Conservation (phyloP, 208 protist species). For the Acanthamoeba sp. region DNA sequence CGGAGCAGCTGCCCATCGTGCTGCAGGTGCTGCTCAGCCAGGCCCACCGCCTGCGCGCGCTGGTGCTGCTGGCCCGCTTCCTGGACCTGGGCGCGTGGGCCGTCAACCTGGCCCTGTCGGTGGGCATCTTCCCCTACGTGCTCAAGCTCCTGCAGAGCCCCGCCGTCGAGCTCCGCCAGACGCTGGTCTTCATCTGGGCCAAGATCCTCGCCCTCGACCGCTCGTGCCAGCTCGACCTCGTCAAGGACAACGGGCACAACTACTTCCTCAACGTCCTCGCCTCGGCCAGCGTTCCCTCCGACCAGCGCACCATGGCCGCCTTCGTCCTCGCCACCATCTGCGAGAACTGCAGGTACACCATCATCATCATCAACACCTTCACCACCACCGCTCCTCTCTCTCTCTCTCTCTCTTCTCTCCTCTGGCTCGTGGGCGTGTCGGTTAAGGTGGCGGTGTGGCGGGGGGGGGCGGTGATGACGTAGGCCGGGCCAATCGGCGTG, state of each 20-base stretch:
- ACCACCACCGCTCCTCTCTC: neutral
- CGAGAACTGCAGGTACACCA: slow-evolving; percentile 42
- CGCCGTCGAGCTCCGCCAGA: slow-evolving; percentile 88
- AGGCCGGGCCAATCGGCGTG: slow-evolving; percentile 83
- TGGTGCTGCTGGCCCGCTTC: slow-evolving; percentile 96
- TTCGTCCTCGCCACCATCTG: slow-evolving; percentile 93
- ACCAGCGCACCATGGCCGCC: slow-evolving; percentile 92
- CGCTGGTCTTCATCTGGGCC: slow-evolving; percentile 93
- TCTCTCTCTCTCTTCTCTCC: neutral
- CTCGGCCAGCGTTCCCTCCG: slow-evolving; percentile 85
- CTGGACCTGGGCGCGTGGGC: slow-evolving; percentile 97
- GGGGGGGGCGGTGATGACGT: neutral
- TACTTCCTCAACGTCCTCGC: slow-evolving; percentile 89
- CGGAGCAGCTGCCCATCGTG: slow-evolving; percentile 98
- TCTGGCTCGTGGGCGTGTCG: neutral
- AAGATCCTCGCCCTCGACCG: slow-evolving; percentile 91
- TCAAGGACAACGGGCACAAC: slow-evolving; percentile 87
- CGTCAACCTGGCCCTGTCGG: slow-evolving; percentile 95
- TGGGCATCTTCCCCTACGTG: slow-evolving; percentile 98
- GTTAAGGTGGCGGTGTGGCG: neutral
- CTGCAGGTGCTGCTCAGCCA: slow-evolving; percentile 91
- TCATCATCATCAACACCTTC: too few species aligned
- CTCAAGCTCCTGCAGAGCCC: slow-evolving; percentile 95
- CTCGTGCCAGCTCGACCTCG: slow-evolving; percentile 87
- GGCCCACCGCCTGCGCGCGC: slow-evolving; percentile 95